Conservation (phyloP, 495 filamentous ascomycete species). For the Lichenothelia convexa region DNA sequence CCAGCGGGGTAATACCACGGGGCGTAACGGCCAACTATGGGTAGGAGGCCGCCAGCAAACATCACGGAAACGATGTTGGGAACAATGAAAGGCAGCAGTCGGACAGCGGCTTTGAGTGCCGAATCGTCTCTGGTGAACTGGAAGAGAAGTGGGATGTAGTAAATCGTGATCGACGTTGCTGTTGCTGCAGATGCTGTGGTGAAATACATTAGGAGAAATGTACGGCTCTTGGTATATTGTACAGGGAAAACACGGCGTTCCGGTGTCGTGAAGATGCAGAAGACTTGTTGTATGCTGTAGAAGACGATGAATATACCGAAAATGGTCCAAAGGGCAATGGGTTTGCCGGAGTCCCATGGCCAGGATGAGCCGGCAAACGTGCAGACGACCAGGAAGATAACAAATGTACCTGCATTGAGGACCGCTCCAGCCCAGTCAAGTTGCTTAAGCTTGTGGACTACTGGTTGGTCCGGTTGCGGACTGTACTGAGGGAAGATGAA, state of each 20-base stretch:
- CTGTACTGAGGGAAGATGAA: not conserved
- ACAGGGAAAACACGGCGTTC: slow-evolving; percentile 6
- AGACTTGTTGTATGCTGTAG: slow-evolving; percentile 7
- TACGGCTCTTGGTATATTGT: slow-evolving; percentile 3
- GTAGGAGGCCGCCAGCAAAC: slow-evolving; percentile 9
- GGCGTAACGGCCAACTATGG: slow-evolving; percentile 10
- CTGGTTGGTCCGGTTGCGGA: not conserved
- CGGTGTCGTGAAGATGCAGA: slow-evolving; percentile 5
- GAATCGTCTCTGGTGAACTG: slow-evolving; percentile 11
- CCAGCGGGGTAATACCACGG: slow-evolving; percentile 10
- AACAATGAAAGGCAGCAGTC: slow-evolving; percentile 15
- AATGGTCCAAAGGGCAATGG: slow-evolving; percentile 5
- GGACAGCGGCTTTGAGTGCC: slow-evolving; percentile 9
- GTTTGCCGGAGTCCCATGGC: slow-evolving; percentile 7
- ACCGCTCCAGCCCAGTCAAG: slow-evolving; percentile 22
- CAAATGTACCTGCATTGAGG: slow-evolving; percentile 10
- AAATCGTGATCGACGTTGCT: slow-evolving; percentile 11
- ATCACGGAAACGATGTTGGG: slow-evolving; percentile 10
- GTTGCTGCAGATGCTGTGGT: slow-evolving; percentile 4
- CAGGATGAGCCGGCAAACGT: slow-evolving; percentile 7
- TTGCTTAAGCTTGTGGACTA: slow-evolving; percentile 12
- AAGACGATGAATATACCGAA: slow-evolving; percentile 4
- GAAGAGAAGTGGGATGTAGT: slow-evolving; percentile 17
- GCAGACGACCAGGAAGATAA: slow-evolving; percentile 9
- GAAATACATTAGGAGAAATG: slow-evolving; percentile 9